phyloP scores from a whole-genome alignment of 257 asterid genomes.

The Striga asiatica region DNA sequence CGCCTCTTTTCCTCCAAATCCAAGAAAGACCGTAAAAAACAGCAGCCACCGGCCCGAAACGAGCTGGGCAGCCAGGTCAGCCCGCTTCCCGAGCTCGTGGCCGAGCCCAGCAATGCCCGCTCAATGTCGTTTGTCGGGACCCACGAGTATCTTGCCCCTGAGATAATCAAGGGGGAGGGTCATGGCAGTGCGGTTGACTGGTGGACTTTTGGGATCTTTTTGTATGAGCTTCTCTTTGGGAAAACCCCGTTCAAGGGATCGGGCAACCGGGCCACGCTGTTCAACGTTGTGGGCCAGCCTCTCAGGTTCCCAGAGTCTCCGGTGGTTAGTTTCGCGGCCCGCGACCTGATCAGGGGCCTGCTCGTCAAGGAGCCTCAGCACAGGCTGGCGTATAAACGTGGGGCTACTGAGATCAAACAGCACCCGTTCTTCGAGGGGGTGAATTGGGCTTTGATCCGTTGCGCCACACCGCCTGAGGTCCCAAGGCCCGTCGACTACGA shows the following conservation, averaged over 20 bases:
- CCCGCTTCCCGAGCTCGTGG: slow-evolving; percentile 50
- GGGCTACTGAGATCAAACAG: slow-evolving; percentile 54
- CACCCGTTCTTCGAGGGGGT: slow-evolving; percentile 58
- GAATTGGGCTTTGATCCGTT: slow-evolving; percentile 58
- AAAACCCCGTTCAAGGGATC: slow-evolving; percentile 53
- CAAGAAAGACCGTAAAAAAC: slow-evolving; percentile 33
- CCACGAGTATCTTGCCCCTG: slow-evolving; percentile 49
- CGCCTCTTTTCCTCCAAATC: slow-evolving; percentile 41
- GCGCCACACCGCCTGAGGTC: slow-evolving; percentile 57
- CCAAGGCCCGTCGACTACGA: slow-evolving; percentile 37
- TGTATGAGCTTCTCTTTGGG: slow-evolving; percentile 46
- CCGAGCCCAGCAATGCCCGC: slow-evolving; percentile 51
- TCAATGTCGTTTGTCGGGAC: slow-evolving; percentile 61
- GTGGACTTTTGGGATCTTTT: slow-evolving; percentile 59
- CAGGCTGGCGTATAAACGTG: slow-evolving; percentile 49
- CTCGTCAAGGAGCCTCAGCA: slow-evolving; percentile 55
- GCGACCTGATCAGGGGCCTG: slow-evolving; percentile 52
- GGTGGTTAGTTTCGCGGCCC: slow-evolving; percentile 42
- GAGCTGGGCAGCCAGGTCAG: slow-evolving; percentile 38
- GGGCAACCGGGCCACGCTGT: slow-evolving; percentile 45
- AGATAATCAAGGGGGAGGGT: slow-evolving; percentile 54
- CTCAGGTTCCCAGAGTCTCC: slow-evolving; percentile 51
- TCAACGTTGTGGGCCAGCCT: slow-evolving; percentile 56
- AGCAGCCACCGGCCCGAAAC: too few relatives aligned
- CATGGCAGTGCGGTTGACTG: slow-evolving; percentile 67